Evolutionary conservation across 352 stramenopile species (phyloP).

Genomic region (Phytophthora citrophthora): DNA sequence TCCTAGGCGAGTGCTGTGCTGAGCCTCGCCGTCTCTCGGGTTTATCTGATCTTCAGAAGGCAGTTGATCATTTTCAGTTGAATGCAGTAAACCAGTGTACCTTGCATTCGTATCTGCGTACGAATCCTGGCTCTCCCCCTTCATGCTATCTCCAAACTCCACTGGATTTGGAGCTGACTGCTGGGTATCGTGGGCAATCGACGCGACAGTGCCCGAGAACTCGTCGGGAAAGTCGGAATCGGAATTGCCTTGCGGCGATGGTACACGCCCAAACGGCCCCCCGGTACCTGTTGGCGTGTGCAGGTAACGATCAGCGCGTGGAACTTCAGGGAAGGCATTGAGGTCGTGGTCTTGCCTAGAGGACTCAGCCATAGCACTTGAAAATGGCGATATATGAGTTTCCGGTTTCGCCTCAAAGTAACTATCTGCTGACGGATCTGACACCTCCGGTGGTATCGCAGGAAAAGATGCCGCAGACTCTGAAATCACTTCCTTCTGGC

Average conservation of each 20-base stretch:
- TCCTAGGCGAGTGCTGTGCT: conserved; percentile 20
- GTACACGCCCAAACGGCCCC: conserved; percentile 35
- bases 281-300: conserved; percentile 43
- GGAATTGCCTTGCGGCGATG: conserved; percentile 26
- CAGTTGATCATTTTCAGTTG: conserved; percentile 2
- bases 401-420: conserved; percentile 13
- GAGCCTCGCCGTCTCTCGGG: conserved; percentile 8
- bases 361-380: conserved; percentile 22
- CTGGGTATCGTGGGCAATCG: conserved; percentile 6
- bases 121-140: conserved; percentile 14
- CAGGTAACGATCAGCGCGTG: conserved; percentile 34
- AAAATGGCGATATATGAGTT: conserved; percentile 26
- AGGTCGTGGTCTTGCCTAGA: conserved; percentile 15
- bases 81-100: conserved; percentile 18
- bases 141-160: conserved; percentile 13
- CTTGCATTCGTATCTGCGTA: conserved; percentile 27
- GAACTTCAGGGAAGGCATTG: conserved; percentile 34
- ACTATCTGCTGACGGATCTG: conserved; percentile 1
- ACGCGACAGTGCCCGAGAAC: conserved; percentile 8
- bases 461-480: conserved; percentile 2
- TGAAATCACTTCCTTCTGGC: conserved; percentile 4
- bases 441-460: background rate
- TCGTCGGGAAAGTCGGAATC: conserved; percentile 12
- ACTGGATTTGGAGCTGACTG: conserved; percentile 6
- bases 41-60: conserved; percentile 14